Conservation (phyloP, 163 green algal species). For the Volvox carteri region DNA sequence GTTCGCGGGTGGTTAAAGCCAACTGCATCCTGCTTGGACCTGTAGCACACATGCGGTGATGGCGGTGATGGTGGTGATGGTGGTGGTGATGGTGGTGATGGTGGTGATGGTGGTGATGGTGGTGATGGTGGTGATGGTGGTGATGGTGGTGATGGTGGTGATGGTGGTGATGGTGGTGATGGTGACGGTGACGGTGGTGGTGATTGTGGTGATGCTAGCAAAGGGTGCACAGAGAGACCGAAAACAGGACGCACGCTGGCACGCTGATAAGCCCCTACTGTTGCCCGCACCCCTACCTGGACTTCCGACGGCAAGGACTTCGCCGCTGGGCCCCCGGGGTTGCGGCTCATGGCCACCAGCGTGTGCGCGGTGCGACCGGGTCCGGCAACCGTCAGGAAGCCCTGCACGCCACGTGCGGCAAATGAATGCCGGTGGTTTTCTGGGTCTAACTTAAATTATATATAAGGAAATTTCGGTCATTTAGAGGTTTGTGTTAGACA, state of each 20-base stretch:
- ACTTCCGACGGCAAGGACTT: slow-evolving; percentile 5
- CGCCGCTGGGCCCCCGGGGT: background rate
- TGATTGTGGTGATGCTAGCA: background rate
- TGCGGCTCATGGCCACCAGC: slow-evolving; percentile 28
- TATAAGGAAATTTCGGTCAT: no score
- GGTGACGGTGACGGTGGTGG: no score
- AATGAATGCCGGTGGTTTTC: background rate
- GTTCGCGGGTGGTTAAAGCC: background rate
- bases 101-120: no score
- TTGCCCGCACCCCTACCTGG: background rate
- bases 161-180: no score
- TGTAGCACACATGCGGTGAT: background rate
- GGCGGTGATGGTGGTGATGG: no score
- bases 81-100: no score
- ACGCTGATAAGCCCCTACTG: background rate
- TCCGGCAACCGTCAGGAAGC: background rate
- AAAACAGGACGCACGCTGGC: no score
- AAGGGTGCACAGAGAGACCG: no score
- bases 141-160: no score
- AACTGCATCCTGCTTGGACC: background rate
- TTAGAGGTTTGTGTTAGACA: no score
- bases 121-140: no score
- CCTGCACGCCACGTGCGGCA: background rate
- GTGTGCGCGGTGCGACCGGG: slow-evolving; percentile 9
- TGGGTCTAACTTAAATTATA: background rate